Percentiles rank a stretch among this genome's conserved stretches.
Conservation (phyloP, 2,329 filamentous ascomycete genomes). For the Stemphylium lycopersici region DNA sequence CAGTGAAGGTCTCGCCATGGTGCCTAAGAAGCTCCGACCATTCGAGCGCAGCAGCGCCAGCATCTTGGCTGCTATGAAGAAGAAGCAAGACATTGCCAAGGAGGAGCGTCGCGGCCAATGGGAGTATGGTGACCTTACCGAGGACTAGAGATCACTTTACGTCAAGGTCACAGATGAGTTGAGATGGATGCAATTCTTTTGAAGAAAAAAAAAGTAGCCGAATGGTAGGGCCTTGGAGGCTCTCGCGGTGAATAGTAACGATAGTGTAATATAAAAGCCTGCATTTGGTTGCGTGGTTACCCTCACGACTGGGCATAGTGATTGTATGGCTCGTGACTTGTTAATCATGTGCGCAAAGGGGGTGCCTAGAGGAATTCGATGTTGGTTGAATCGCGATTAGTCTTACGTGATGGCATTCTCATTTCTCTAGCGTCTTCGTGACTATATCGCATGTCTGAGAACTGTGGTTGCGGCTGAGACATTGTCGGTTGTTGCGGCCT, state of each 20-base stretch:
- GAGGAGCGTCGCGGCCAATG: conserved; percentile 83
- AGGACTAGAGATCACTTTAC: conserved; percentile 50
- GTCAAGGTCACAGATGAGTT: not conserved
- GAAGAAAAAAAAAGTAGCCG: not conserved
- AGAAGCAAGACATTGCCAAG: conserved; percentile 80
- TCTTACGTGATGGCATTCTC: not conserved
- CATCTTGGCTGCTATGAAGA: conserved; percentile 73
- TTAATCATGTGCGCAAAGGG: too few relatives aligned
- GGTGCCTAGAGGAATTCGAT: not conserved
- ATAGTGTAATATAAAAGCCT: conserved; percentile 2
- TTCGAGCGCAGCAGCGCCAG: conserved; percentile 83
- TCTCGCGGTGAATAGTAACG: not conserved
- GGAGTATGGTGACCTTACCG: conserved; percentile 97
- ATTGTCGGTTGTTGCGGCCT: not conserved
- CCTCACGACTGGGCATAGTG: too few relatives aligned
- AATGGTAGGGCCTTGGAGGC: not conserved
- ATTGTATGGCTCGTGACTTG: too few relatives aligned
- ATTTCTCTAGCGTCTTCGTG: not conserved
- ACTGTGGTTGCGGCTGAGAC: not conserved
- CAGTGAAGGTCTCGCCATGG: conserved; percentile 83
- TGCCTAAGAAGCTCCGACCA: conserved; percentile 85
- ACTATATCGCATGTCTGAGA: not conserved
- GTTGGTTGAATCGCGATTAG: not conserved
- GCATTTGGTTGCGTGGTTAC: not conserved
- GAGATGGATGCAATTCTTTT: not conserved